A percentile compares a stretch with the other conserved stretches of the same genome.
Conservation (phyloP, 768 basidiomycete species). For the Tephrocybe rancida region DNA sequence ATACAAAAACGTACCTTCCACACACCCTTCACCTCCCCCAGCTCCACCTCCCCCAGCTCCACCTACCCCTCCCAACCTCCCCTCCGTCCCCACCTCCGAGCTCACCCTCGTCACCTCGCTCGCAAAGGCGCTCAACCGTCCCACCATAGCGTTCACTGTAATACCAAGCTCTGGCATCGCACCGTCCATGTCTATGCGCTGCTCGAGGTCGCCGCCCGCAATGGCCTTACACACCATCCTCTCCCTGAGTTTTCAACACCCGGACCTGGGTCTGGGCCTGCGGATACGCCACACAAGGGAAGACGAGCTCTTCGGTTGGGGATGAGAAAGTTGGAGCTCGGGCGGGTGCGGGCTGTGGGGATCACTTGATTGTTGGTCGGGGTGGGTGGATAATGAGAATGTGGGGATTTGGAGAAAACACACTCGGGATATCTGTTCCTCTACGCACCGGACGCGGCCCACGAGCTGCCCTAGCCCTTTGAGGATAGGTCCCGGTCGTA, state of each 20-base stretch:
- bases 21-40: slow-evolving; percentile 92
- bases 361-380: background rate
- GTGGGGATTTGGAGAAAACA: background rate
- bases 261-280: too few relatives aligned
- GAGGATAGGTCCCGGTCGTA: slow-evolving; percentile 2
- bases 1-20: slow-evolving; percentile 74
- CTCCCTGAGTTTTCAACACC: slow-evolving; percentile 84
- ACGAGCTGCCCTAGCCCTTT: background rate
- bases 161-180: slow-evolving; percentile 91
- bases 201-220: slow-evolving; percentile 82
- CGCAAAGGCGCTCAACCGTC: slow-evolving; percentile 71
- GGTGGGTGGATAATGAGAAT: background rate
- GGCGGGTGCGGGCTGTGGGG: slow-evolving; percentile 19
- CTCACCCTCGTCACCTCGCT: slow-evolving; percentile 90
- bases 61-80: slow-evolving; percentile 94
- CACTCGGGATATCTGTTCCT: background rate
- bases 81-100: slow-evolving; percentile 90
- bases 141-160: slow-evolving; percentile 89
- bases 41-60: slow-evolving; percentile 88
- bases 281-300: too few relatives aligned
- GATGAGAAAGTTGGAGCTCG: too few relatives aligned
- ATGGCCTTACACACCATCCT: too few relatives aligned
- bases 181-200: slow-evolving; percentile 89
- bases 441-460: background rate
- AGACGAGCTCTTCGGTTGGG: too few relatives aligned